Percentiles rank a stretch among this genome's conserved stretches.
phyloP scores from a whole-genome alignment of 768 basidiomycete species.

The Psilocybe cubensis region DNA sequence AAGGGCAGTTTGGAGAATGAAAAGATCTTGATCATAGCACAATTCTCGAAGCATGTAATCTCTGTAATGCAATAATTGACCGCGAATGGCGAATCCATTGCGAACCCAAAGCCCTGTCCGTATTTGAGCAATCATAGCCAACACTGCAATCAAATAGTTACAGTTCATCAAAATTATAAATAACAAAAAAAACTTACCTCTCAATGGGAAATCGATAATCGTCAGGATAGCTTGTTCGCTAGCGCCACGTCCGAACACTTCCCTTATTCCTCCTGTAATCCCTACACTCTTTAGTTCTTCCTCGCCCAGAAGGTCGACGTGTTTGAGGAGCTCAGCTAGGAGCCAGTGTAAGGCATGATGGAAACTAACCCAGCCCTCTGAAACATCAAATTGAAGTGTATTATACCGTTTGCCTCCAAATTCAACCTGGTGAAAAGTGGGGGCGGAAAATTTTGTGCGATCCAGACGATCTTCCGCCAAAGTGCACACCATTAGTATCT shows the following conservation, averaged over 20 bases:
- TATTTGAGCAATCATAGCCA: conserved; percentile 93
- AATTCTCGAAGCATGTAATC: conserved; percentile 95
- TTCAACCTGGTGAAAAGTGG: conserved; percentile 64
- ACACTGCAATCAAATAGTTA: conserved; percentile 49
- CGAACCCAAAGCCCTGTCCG: conserved; percentile 96
- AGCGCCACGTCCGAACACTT: conserved; percentile 62
- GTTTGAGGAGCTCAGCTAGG: conserved; percentile 86
- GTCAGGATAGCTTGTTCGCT: conserved; percentile 73
- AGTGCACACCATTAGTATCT: conserved; percentile 75
- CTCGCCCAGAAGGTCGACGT: conserved; percentile 68
- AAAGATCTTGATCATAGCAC: conserved; percentile 94
- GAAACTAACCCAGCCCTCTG: conserved; percentile 86
- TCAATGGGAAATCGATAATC: conserved; percentile 85
- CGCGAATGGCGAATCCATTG: conserved; percentile 94
- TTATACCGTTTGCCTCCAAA: conserved; percentile 65
- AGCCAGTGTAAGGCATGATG: conserved; percentile 94
- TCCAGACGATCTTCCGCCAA: conserved; percentile 71
- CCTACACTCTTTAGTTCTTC: conserved; percentile 56
- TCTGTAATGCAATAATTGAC: conserved; percentile 93
- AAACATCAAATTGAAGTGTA: conserved; percentile 78
- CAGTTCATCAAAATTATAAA: conserved; percentile 1
- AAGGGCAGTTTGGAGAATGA: conserved; percentile 85
- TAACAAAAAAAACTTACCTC: conserved; percentile 57
- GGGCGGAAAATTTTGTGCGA: conserved; percentile 60
- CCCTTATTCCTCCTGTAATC: conserved; percentile 55